Conservation (phyloP, 306 rosid species). For the Quercus dentata region DNA sequence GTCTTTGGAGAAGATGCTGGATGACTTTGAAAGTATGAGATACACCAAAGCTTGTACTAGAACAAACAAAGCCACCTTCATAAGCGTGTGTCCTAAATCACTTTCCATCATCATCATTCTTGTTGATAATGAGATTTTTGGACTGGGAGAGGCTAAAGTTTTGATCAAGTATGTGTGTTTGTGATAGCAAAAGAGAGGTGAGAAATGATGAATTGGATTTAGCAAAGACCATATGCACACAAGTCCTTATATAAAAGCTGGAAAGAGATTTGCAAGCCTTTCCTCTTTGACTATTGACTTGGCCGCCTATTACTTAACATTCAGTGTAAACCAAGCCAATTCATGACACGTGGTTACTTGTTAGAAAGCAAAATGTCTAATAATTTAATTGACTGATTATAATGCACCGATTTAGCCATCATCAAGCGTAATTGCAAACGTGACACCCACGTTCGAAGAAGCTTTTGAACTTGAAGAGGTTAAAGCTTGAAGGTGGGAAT, state of each 20-base stretch:
- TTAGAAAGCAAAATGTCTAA: too few relatives aligned
- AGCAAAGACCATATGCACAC: not conserved
- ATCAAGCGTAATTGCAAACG: too few relatives aligned
- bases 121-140: not conserved
- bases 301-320: too few relatives aligned
- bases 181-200: not conserved
- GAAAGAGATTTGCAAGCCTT: not conserved
- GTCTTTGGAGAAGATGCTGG: slow-evolving; percentile 63
- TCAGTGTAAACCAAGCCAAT: too few relatives aligned
- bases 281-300: not conserved
- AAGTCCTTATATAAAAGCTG: not conserved
- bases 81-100: slow-evolving; percentile 41
- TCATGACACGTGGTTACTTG: too few relatives aligned
- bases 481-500: not conserved
- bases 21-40: slow-evolving; percentile 76
- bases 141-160: too few relatives aligned
- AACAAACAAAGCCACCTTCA: slow-evolving; percentile 62
- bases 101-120: slow-evolving; percentile 30
- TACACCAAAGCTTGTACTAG: slow-evolving; percentile 71
- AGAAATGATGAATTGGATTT: not conserved
- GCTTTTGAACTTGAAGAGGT: not conserved
- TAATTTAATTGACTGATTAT: too few relatives aligned
- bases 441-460: not conserved
- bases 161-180: not conserved
- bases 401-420: too few relatives aligned